phyloP scores from a whole-genome alignment of 2,329 filamentous ascomycete genomes.

The Zymoseptoria pseudotritici region DNA sequence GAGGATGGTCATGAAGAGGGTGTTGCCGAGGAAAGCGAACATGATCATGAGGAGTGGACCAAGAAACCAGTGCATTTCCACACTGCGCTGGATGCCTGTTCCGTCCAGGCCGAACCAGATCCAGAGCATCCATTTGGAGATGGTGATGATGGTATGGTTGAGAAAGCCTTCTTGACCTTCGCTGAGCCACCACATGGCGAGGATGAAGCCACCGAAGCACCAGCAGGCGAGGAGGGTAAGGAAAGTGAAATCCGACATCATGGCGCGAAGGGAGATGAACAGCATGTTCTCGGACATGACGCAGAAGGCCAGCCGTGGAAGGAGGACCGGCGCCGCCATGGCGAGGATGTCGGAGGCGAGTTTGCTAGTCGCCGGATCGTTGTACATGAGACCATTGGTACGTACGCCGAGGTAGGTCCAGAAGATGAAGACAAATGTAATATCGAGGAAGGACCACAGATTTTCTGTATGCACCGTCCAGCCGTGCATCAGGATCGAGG shows the following conservation, averaged over 20 bases:
- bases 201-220: slow-evolving; percentile 76
- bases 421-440: slow-evolving; percentile 69
- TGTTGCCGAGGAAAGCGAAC: slow-evolving; percentile 81
- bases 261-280: slow-evolving; percentile 70
- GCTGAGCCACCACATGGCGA: slow-evolving; percentile 72
- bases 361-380: slow-evolving; percentile 28
- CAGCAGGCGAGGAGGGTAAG: slow-evolving; percentile 68
- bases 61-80: slow-evolving; percentile 70
- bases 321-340: slow-evolving; percentile 67
- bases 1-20: slow-evolving; percentile 78
- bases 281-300: slow-evolving; percentile 76
- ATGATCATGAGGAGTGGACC: slow-evolving; percentile 74
- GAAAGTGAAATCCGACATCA: slow-evolving; percentile 80
- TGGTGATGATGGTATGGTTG: slow-evolving; percentile 50
- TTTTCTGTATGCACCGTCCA: slow-evolving; percentile 83
- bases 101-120: slow-evolving; percentile 85
- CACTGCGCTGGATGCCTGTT: slow-evolving; percentile 49
- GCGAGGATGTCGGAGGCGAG: slow-evolving; percentile 67
- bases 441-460: slow-evolving; percentile 79
- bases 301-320: slow-evolving; percentile 76
- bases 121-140: slow-evolving; percentile 86
- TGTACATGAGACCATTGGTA: slow-evolving; percentile 53
- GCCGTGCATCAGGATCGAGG: slow-evolving; percentile 66
- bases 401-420: slow-evolving; percentile 60
- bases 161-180: slow-evolving; percentile 44